These are phyloP conservation scores for Globisporangium spiculum DNA, from an alignment of 352 stramenopile genomes.

Conservation along the genomic window DNA sequence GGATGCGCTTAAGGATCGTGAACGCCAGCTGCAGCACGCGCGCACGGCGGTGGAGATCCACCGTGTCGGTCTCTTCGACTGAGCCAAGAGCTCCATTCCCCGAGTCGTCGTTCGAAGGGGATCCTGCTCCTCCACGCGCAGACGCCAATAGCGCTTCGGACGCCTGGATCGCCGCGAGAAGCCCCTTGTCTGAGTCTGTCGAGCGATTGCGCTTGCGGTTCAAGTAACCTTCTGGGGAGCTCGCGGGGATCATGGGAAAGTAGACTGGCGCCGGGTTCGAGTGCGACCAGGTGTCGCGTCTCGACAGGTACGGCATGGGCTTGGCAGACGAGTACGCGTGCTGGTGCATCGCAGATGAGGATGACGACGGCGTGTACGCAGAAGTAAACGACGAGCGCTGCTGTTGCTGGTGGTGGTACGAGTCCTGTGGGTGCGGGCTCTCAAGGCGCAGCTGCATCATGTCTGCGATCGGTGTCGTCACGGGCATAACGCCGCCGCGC, in stretches of 20 bases:
- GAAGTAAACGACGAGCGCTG: slow-evolving; percentile 18
- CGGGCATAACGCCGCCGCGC: slow-evolving; percentile 16
- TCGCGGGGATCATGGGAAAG: slow-evolving; percentile 30
- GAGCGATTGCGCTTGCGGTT: slow-evolving; percentile 76
- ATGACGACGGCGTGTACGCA: slow-evolving; percentile 9
- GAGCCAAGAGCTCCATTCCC: neutral
- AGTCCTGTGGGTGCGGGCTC: slow-evolving; percentile 28
- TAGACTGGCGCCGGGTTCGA: slow-evolving; percentile 12
- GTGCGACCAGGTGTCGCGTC: slow-evolving; percentile 16
- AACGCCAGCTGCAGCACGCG: slow-evolving; percentile 58
- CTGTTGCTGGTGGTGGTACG: slow-evolving; percentile 11
- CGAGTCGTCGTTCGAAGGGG: neutral
- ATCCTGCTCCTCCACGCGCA: neutral
- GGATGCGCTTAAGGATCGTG: slow-evolving; percentile 56
- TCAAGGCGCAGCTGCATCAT: slow-evolving; percentile 76
- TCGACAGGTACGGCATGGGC: slow-evolving; percentile 32
- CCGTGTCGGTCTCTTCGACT: slow-evolving; percentile 15
- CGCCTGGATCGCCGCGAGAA: slow-evolving; percentile 47
- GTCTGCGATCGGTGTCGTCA: slow-evolving; percentile 63
- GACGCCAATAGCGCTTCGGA: slow-evolving; percentile 30
- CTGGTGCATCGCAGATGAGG: slow-evolving; percentile 30
- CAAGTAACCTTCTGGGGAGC: slow-evolving; percentile 27
- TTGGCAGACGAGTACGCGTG: slow-evolving; percentile 48
- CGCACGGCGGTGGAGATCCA: slow-evolving; percentile 51
- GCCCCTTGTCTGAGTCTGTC: slow-evolving; percentile 59